Evolutionary conservation across 192 early-diverging fungal species (phyloP).

Genomic region (Backusella sp.): DNA sequence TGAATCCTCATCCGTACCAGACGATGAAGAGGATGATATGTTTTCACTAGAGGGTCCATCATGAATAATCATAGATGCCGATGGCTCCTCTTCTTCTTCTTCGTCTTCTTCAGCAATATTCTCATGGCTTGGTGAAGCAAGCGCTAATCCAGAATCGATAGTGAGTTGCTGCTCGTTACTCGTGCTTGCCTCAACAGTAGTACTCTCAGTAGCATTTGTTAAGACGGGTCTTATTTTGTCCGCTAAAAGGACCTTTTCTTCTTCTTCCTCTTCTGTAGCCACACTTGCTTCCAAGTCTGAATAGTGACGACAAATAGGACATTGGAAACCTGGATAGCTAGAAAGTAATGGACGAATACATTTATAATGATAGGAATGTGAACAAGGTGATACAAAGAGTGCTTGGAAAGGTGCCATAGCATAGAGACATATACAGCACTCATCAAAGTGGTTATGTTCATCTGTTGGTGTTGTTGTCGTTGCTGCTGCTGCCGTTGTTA

Average conservation of each 20-base stretch:
- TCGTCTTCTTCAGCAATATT: not conserved
- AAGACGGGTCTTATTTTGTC: not conserved
- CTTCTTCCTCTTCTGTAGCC: constrained; percentile 35
- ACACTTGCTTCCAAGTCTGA: constrained; percentile 79
- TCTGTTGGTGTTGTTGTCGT: not conserved
- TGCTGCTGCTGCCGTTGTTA: not conserved
- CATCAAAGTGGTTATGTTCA: constrained; percentile 32
- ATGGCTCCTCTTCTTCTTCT: not conserved
- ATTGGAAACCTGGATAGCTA: constrained; percentile 64
- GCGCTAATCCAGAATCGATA: not conserved
- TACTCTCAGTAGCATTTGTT: not conserved
- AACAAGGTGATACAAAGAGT: constrained; percentile 81
- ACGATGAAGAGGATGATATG: not conserved
- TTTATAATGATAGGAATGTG: constrained; percentile 84
- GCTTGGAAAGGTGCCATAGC: constrained; percentile 76
- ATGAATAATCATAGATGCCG: not conserved
- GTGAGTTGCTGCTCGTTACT: not conserved
- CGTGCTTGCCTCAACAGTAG: not conserved
- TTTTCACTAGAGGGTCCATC: not conserved
- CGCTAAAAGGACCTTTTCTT: not conserved
- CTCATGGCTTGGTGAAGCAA: not conserved
- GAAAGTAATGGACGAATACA: constrained; percentile 70
- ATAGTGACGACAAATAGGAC: constrained; percentile 80
- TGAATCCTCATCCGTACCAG: constrained; percentile 1
- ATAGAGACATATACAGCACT: constrained; percentile 84